A percentile compares a stretch with the other conserved stretches of the same genome.
Evolutionary conservation across 805 yeast genomes (phyloP).

Genomic region (Kuraishia molischiana): DNA sequence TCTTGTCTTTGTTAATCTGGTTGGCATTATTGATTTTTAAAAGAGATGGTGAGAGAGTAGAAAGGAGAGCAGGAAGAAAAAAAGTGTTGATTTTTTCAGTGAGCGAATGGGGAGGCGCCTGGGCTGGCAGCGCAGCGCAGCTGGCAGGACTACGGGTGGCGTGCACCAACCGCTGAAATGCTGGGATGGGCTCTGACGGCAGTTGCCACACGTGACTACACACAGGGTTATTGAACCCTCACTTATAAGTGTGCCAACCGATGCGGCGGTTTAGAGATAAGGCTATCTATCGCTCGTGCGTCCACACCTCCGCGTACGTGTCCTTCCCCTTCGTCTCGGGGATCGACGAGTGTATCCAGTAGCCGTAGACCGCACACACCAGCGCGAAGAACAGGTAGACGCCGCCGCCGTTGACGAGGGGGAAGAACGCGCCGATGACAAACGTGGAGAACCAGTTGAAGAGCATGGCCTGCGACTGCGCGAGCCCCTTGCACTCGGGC

Average conservation of each 20-base stretch:
- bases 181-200: neutral
- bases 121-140: no score
- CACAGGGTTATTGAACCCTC: conserved; percentile 1
- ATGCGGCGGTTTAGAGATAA: no score
- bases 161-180: no score
- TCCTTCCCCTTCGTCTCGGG: conserved; percentile 73
- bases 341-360: conserved; percentile 34
- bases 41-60: no score
- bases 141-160: no score
- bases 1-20: conserved; percentile 99
- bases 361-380: conserved; percentile 39
- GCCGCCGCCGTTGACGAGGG: conserved; percentile 71
- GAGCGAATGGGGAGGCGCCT: no score
- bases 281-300: conserved; percentile 4
- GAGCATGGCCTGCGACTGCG: conserved; percentile 89
- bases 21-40: conserved; percentile 61
- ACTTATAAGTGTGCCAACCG: no score
- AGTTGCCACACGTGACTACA: conserved; percentile 1
- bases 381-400: conserved; percentile 66
- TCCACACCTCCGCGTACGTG: conserved; percentile 65
- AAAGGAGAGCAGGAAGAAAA: no score
- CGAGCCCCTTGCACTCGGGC: conserved; percentile 65
- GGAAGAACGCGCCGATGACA: conserved; percentile 71
- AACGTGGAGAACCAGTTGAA: conserved; percentile 91
- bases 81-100: no score